Base-by-base conservation (phyloP, 495 filamentous ascomycete species). In the Aspergillus heteromorphus region DNA sequence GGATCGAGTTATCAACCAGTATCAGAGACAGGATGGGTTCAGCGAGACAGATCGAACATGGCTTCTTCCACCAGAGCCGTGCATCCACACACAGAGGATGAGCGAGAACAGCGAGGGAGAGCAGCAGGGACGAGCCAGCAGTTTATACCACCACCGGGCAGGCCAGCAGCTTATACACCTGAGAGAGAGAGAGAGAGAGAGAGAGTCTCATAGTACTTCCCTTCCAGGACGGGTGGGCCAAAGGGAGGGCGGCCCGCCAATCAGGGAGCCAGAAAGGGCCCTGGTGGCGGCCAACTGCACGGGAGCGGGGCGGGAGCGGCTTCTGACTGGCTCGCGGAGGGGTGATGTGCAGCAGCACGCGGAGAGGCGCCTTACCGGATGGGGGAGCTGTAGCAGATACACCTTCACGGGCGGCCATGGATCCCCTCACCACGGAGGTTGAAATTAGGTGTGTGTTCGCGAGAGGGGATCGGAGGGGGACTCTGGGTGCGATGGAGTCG, bases 331-430 rank as follows among this genome's bases (percentile, higher is more conserved):
- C 43, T 47, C 43, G 21, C 21, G 27, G 16, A n/a, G 27, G 43
- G 43, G 19, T n/a, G 21, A 25, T 23, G 25, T 7, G 21, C 49
- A 51, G 40, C 48, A 55, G 53, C 51, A 18, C 42, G 54, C 21
- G 45, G 52, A 49, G 55, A 41, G 18, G 43, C 54, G 50, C 66
- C 61, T 63, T 57, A 57, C 69, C 67, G 29, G 66, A 65, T 69
- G 59, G 56, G 69, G 69, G 69, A 72, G 67, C 64, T 72, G 65
- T 51, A 72, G 48, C 67, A 72, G 69, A 72, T 59, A 47, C 21
- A 47, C 43, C 27, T 27, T 47, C 16, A 27, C 7, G 13, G 8
- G 13, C 13, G 13, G 18, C 23, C 23, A 25, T 18, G 19, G 20
- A n/a, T n/a, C 17, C 13, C 23, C 27, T 29, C 21, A 2, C 16